Evolutionary conservation across 805 yeast genomes (phyloP), one percentile per base, ranked within the genome.

Genomic region (Ogataea nonfermentans): DNA sequence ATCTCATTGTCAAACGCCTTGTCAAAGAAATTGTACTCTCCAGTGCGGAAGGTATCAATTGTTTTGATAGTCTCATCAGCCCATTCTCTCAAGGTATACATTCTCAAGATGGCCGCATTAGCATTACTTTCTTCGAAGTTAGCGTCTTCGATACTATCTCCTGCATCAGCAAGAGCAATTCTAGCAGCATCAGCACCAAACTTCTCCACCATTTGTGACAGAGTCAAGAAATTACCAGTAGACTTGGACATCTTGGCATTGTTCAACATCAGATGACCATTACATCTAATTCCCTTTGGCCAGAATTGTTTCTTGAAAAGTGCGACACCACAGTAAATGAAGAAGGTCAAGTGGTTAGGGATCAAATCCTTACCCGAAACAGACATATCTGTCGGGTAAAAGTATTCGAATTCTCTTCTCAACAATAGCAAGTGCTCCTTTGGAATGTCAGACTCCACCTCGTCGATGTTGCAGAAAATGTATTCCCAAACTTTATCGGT

Each of bases 231-330:
- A 71, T 93, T 93, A 68, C 99, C 99, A 23, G 98, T 91, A 23
- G 95, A 84, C 66, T 93, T 93, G 40, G 97, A 82, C 99, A 93
- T 93, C 76, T 93, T 93, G 55, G 91, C 93, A 62, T 93, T 91
- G 71, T 93, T 93, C 64, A 93, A 77, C 74, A 93, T 66, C 68
- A 93, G 77, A 63, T 93, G 99, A 52, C 99, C 99, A 57, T 93
- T 93, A 48, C 86, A 85, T 68, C 99, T 83, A 49, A 93, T 76
- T 63, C 97, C 96, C 53, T 66, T 75, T 47, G 98, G 99, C 98
- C 98, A 93, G 73, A 76, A 78, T 55, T 75, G 72, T 71, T 80
- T 83, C 39, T 93, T 93, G 84, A 93, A 93, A 41, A 93, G 64
- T 11, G 98, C 97, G 53, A 86, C 89, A 62, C 91, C 95, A 37